phyloP scores from a whole-genome alignment of 164 flowering plant genomes.

The Nelumbo lutea region DNA sequence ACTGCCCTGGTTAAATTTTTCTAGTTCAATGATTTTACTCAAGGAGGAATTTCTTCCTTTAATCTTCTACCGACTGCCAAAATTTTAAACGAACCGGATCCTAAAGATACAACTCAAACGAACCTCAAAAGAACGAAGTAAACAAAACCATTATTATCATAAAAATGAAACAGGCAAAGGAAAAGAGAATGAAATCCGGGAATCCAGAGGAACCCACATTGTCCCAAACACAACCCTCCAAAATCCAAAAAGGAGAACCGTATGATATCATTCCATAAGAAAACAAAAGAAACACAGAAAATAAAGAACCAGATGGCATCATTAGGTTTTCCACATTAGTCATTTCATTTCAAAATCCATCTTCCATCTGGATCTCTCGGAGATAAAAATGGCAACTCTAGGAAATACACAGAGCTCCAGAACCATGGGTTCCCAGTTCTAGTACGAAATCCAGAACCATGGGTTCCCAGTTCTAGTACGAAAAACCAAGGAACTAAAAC shows the following conservation, averaged over 20 bases:
- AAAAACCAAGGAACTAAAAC: not conserved
- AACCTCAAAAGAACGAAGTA: slow-evolving; percentile 2
- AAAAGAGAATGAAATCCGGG: slow-evolving; percentile 15
- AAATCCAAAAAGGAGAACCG: slow-evolving; percentile 19
- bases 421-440: slow-evolving; percentile 7
- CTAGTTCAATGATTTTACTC: not conserved
- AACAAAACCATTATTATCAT: slow-evolving; percentile 2
- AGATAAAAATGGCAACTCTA: not conserved
- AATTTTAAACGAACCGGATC: not conserved
- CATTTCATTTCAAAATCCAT: slow-evolving; percentile 6
- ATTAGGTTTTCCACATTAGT: slow-evolving; percentile 21
- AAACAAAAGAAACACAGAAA: slow-evolving; percentile 16
- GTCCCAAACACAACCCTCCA: slow-evolving; percentile 26
- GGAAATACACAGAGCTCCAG: slow-evolving; percentile 4
- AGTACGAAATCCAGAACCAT: not conserved
- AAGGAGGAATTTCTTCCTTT: slow-evolving; percentile 1
- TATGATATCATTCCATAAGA: slow-evolving; percentile 17
- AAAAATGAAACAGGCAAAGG: not conserved
- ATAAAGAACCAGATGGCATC: slow-evolving; percentile 14
- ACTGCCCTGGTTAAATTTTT: too few species aligned
- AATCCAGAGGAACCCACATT: slow-evolving; percentile 22
- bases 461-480: not conserved
- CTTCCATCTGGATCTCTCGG: slow-evolving; percentile 12
- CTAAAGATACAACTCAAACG: slow-evolving; percentile 2
- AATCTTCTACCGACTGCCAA: not conserved